Evolutionary conservation across 1,284 basidiomycete species (phyloP).

Genomic region (Porodaedalea pini): DNA sequence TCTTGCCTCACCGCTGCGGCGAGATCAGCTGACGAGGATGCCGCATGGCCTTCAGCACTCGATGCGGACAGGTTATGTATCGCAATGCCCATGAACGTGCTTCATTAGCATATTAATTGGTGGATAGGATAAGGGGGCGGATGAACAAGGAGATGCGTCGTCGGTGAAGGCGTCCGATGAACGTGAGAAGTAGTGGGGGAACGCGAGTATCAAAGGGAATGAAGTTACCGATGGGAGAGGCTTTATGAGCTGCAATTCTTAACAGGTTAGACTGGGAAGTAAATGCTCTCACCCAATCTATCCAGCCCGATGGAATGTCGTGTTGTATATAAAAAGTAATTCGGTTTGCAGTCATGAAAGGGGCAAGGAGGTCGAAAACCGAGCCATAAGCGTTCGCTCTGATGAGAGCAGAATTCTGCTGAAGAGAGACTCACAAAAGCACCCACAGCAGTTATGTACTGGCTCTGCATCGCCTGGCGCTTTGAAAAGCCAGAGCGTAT

Average conservation of each 20-base stretch:
- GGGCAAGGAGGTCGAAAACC: too few species aligned
- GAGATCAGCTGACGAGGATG: conserved; percentile 47
- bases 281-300: background rate
- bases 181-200: background rate
- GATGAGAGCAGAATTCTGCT: too few species aligned
- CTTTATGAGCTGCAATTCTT: too few species aligned
- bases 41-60: conserved; percentile 27
- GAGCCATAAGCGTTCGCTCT: too few species aligned
- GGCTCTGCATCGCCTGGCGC: conserved; percentile 92
- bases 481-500: conserved; percentile 88
- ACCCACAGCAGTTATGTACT: conserved; percentile 85
- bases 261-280: too few species aligned
- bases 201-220: background rate
- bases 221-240: too few species aligned
- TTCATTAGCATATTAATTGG: conserved; percentile 29
- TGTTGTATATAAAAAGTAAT: too few species aligned
- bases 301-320: too few species aligned
- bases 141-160: background rate
- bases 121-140: background rate
- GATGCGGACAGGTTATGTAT: conserved; percentile 68
- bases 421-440: conserved; percentile 88
- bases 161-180: background rate
- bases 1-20: conserved; percentile 69
- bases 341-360: too few species aligned
- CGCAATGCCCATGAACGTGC: conserved; percentile 86